Conservation (phyloP, 805 yeast genomes). For the Saccharomyces mikatae region DNA sequence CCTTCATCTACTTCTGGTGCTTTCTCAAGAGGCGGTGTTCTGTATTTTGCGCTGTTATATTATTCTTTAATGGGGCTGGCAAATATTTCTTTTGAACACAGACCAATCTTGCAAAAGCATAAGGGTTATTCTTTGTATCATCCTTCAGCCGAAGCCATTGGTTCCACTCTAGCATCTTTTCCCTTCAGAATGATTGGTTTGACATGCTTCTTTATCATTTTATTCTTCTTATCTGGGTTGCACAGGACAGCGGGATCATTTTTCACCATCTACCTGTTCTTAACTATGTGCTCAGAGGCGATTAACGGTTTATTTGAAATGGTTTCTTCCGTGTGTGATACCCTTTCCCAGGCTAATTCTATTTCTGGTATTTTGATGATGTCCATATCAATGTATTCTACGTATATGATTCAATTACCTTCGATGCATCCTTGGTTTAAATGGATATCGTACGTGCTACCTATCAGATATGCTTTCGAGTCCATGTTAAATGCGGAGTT, state of each 20-base stretch:
- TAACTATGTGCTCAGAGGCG: slow-evolving; percentile 18
- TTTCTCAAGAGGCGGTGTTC: slow-evolving; percentile 55
- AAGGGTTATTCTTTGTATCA: slow-evolving; percentile 63
- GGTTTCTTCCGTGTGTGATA: slow-evolving; percentile 42
- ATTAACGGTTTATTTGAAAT: slow-evolving; percentile 39
- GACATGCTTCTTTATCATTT: slow-evolving; percentile 38
- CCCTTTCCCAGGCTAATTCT: slow-evolving; percentile 47
- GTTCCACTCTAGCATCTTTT: slow-evolving; percentile 50
- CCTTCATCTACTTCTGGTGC: slow-evolving; percentile 46
- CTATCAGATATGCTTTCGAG: slow-evolving; percentile 50
- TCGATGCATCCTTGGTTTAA: slow-evolving; percentile 59
- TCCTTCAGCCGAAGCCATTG: slow-evolving; percentile 67
- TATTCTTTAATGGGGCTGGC: slow-evolving; percentile 43
- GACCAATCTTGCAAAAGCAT: slow-evolving; percentile 63
- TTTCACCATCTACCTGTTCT: slow-evolving; percentile 42
- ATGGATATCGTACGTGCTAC: slow-evolving; percentile 50
- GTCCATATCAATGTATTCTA: slow-evolving; percentile 46
- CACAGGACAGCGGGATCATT: slow-evolving; percentile 44
- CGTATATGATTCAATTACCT: slow-evolving; percentile 52
- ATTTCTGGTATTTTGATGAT: slow-evolving; percentile 46
- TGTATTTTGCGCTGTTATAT: slow-evolving; percentile 53
- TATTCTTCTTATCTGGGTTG: slow-evolving; percentile 51
- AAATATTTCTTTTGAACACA: slow-evolving; percentile 41
- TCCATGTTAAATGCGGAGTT: slow-evolving; percentile 58
- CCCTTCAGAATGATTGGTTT: slow-evolving; percentile 49